These are phyloP conservation scores for Tolypocladium guangdongense DNA, from an alignment of 2,329 filamentous ascomycete genomes.

Conservation along the genomic window DNA sequence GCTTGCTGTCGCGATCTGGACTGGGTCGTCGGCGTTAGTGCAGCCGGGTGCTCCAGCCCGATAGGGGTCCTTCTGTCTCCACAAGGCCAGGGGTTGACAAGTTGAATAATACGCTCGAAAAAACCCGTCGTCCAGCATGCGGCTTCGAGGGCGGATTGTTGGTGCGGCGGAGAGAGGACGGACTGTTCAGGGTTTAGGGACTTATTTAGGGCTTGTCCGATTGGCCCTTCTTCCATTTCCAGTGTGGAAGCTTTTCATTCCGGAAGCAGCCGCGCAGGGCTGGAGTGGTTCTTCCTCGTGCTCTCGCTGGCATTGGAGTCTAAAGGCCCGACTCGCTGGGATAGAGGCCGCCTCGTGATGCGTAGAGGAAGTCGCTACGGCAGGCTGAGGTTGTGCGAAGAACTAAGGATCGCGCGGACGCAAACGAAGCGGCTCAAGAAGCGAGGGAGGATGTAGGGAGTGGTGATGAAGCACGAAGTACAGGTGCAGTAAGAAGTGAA, in stretches of 20 bases:
- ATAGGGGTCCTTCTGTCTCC: not conserved
- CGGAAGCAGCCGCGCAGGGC: not conserved
- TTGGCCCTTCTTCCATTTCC: not conserved
- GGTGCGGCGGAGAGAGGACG: too few relatives aligned
- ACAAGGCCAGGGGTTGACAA: not conserved
- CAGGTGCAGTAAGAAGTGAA: not conserved
- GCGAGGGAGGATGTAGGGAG: not conserved
- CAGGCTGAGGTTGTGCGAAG: not conserved
- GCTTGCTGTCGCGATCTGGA: not conserved
- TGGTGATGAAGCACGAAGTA: not conserved
- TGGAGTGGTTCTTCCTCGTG: not conserved
- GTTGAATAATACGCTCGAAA: too few relatives aligned
- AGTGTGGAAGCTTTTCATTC: not conserved
- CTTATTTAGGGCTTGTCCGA: not conserved
- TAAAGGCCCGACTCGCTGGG: not conserved
- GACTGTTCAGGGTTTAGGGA: too few relatives aligned
- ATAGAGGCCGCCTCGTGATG: not conserved
- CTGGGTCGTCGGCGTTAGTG: not conserved
- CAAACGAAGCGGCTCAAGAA: not conserved
- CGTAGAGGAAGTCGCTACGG: not conserved
- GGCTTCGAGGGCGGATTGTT: not conserved
- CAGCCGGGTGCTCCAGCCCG: not conserved
- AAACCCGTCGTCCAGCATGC: not conserved
- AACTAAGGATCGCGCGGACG: not conserved
- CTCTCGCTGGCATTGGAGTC: not conserved